Evolutionary conservation across 2,329 filamentous ascomycete genomes (phyloP), one percentile per base, ranked within the genome.

Genomic region (Pseudonectria buxi): DNA sequence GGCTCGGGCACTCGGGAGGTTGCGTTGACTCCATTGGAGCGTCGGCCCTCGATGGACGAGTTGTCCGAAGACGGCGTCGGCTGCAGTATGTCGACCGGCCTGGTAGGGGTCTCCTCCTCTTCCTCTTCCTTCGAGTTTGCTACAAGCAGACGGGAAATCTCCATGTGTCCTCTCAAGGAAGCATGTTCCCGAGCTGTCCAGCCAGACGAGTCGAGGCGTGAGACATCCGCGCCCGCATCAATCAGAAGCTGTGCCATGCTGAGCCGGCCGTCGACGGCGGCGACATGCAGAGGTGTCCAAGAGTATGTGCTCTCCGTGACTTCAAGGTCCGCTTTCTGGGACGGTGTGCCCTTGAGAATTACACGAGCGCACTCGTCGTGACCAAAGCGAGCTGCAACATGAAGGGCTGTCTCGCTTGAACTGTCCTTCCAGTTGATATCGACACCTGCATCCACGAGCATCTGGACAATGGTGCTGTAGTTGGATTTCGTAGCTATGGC

Each of bases 101-200:
- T 43, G 9, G 36, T 32, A 14, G 39, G 36, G 4, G 37, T 36
- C n/a, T 52, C 47, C 36, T 63, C 48, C 14, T 56, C 52, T 24
- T 64, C 48, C 14, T 56, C 52, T 24, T 64, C 50, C 14, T 54
- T 43, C 3, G 53, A 50, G 11, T 82, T 65, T 24, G 74, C 64
- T 10, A 74, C 74, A 14, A 96, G 71, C 25, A 78, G 73, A 29
- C 72, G 69, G 6, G 88, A 86, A 53, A 96, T 88, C 1, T 76
- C 70, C 47, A 96, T 74, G 57, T 98, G 89, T 0, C 92, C 92
- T 56, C 92, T 74, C 33, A 98, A 66, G 1, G 89, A 84, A 15
- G 92, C 90, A 58, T 98, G 92, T 56, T 98, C 92, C 56, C 83
- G 87, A 1, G 89, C 83, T 3, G 85, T 92, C 92, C 92, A 98